Evolutionary conservation across 495 filamentous ascomycete genomes (phyloP), one percentile per base, ranked within the genome.

Genomic region (Lindgomyces ingoldianus): DNA sequence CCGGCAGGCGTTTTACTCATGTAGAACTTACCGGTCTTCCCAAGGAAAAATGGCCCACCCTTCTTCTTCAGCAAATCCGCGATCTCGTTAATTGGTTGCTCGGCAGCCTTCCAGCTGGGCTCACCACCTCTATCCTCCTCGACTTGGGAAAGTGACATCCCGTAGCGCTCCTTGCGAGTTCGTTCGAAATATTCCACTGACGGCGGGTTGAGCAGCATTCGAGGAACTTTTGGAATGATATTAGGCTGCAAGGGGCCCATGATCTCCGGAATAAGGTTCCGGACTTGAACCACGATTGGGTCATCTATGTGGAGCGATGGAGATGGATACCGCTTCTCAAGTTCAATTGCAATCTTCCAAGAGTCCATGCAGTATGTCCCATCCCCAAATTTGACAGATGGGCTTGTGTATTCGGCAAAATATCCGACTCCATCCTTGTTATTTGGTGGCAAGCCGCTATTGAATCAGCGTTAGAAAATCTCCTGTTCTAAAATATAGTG

Each of bases 301-400:
- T 78, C 77, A 73, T 84, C 79, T 4, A 87, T 70, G 57, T 77
- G 78, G 4, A 87, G 57, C 0, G 79, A 72, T 0, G 85, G 85
- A 3, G 75, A 67, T 0, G 85, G 85, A 62, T 87, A 74, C 3
- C 68, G 67, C 48, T 74, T 72, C 61, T 88, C 84, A 41, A 89
- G 74, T 19, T 69, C 73, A 19, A 51, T 33, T 12, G 79, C 81
- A 62, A 89, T 89, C n/a, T 67, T 67, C 50, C 65, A 69, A 18
- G 78, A 81, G 59, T 88, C 85, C 81, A 83, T 88, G 4, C 85
- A 42, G 62, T 80, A 84, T 16, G 73, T 79, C 25, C 77, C 81
- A 48, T 81, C 79, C 11, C 82, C 77, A 42, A 83, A 66, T 41
- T 67, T 73, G 64, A 87, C 71, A 27, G 83, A 72, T 1, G 86